phyloP scores from a whole-genome alignment of 345 rosid genomes.

The Iberis pinnata region DNA sequence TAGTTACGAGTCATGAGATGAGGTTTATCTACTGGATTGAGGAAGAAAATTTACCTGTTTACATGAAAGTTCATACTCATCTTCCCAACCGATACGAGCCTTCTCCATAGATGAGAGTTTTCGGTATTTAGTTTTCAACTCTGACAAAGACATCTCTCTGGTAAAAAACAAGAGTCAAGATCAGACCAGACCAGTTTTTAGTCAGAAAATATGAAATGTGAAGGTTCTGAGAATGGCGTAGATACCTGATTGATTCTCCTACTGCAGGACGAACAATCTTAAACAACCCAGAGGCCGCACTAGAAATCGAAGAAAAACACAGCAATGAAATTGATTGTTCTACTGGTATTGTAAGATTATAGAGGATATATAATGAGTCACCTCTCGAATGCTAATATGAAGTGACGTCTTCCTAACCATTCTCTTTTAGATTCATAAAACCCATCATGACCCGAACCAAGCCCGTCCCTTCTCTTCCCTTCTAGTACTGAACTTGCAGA shows the following conservation, averaged over 20 bases:
- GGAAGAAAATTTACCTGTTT: constrained; percentile 72
- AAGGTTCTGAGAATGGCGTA: constrained; percentile 8
- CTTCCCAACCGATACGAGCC: constrained; percentile 86
- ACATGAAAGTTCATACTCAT: constrained; percentile 85
- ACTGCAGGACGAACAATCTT: constrained; percentile 90
- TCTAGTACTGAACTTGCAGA: constrained; percentile 67
- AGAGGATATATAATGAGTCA: constrained; percentile 23
- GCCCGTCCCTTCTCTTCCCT: constrained; percentile 74
- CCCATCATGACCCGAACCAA: constrained; percentile 76
- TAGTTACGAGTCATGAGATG: no score
- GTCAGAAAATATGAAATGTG: constrained; percentile 5
- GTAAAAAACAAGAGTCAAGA: constrained; percentile 1
- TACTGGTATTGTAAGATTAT: not conserved
- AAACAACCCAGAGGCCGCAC: constrained; percentile 70
- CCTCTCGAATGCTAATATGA: constrained; percentile 91
- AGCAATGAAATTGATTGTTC: constrained; percentile 2
- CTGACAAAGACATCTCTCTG: constrained; percentile 85
- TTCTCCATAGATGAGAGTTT: constrained; percentile 64
- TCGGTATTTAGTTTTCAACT: constrained; percentile 77
- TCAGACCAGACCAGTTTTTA: constrained; percentile 8
- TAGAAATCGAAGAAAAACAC: constrained; percentile 33
- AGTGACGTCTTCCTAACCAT: constrained; percentile 92
- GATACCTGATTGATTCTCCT: constrained; percentile 88
- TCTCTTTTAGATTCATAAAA: constrained; percentile 96
- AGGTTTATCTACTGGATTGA: no score